Percentiles rank a stretch among this genome's conserved stretches.
Conservation (phyloP, 192 early-diverging fungal genomes). For the Borealophlyctis nickersoniae region DNA sequence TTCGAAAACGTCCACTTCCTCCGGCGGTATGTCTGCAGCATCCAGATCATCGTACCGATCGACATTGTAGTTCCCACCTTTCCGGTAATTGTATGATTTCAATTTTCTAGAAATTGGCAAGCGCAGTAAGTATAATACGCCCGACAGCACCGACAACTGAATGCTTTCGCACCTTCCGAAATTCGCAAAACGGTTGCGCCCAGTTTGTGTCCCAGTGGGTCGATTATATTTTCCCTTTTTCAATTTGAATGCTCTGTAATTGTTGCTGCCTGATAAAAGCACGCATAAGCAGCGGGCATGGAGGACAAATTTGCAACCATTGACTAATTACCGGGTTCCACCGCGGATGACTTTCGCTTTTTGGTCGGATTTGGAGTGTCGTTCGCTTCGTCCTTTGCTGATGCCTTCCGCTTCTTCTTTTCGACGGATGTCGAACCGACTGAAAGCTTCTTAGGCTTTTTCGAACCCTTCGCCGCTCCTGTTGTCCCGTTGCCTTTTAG, state of each 20-base stretch:
- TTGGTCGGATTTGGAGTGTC: too few species aligned
- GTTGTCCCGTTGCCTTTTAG: too few species aligned
- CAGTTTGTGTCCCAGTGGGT: not conserved
- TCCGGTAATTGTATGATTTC: not conserved
- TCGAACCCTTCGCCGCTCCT: too few species aligned
- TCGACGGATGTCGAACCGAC: too few species aligned
- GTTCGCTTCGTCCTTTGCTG: too few species aligned
- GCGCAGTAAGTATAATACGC: not conserved
- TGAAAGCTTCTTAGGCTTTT: too few species aligned
- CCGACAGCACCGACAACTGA: not conserved
- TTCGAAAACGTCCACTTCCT: too few species aligned
- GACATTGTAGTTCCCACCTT: not conserved
- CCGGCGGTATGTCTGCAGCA: not conserved
- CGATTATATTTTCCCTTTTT: not conserved
- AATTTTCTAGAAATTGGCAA: not conserved
- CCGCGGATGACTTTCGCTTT: too few species aligned
- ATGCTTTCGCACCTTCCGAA: not conserved
- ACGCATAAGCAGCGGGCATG: too few species aligned
- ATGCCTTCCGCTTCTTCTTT: too few species aligned
- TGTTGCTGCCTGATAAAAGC: conserved; percentile 3
- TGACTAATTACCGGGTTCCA: too few species aligned
- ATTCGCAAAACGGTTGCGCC: not conserved
- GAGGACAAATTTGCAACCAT: too few species aligned
- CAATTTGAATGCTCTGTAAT: conserved; percentile 12
- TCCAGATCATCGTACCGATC: not conserved